Evolutionary conservation across 208 protist species (phyloP).

Genomic region (Angomonas desouzai): DNA sequence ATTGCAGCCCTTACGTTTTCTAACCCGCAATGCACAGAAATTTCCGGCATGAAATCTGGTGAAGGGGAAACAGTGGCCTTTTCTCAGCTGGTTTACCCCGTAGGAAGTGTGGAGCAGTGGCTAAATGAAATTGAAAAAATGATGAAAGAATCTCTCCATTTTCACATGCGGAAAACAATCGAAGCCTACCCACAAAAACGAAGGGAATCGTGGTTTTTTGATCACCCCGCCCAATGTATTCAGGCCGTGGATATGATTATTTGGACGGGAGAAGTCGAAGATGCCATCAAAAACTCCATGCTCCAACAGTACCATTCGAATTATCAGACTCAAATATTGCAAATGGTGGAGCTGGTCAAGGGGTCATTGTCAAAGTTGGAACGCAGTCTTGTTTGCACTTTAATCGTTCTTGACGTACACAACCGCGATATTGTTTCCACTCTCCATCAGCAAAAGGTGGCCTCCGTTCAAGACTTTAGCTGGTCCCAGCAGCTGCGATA

Average conservation of each 20-base stretch:
- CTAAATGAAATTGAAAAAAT: slow-evolving; percentile 90
- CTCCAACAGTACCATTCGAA: slow-evolving; percentile 66
- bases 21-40: slow-evolving; percentile 73
- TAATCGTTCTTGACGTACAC: slow-evolving; percentile 96
- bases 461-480: slow-evolving; percentile 79
- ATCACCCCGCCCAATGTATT: slow-evolving; percentile 93
- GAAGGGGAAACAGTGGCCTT: slow-evolving; percentile 92
- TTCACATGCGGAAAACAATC: slow-evolving; percentile 82
- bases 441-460: slow-evolving; percentile 53
- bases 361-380: slow-evolving; percentile 83
- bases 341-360: slow-evolving; percentile 90
- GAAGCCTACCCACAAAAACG: slow-evolving; percentile 58
- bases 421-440: slow-evolving; percentile 93
- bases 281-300: slow-evolving; percentile 50
- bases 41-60: slow-evolving; percentile 87
- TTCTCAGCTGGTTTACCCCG: slow-evolving; percentile 74
- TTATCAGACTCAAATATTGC: slow-evolving; percentile 86
- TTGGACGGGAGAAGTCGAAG: slow-evolving; percentile 92
- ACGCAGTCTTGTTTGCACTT: slow-evolving; percentile 89
- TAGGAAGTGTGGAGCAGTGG: slow-evolving; percentile 94
- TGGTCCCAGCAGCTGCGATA: slow-evolving; percentile 95
- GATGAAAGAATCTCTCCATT: slow-evolving; percentile 90
- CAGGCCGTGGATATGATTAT: slow-evolving; percentile 92
- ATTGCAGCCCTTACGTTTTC: slow-evolving; percentile 87
- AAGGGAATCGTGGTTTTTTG: slow-evolving; percentile 91